Evolutionary conservation across 257 asterid genomes (phyloP).

Genomic region (Datura wrightii): DNA sequence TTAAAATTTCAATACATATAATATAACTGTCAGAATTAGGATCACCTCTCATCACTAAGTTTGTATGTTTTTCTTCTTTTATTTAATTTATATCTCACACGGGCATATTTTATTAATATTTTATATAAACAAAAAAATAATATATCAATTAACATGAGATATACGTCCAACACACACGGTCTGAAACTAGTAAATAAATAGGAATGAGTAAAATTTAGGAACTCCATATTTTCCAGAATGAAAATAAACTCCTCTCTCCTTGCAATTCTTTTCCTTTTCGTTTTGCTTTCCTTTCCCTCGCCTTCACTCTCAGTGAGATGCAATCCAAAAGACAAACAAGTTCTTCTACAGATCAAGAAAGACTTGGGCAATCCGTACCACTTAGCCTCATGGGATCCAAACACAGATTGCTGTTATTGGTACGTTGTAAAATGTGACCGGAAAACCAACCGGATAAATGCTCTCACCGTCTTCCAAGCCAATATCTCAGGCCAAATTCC

Average conservation of each 20-base stretch:
- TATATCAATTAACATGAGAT: too few species aligned
- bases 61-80: too few species aligned
- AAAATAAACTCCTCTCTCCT: neutral
- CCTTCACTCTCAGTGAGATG: slow-evolving; percentile 41
- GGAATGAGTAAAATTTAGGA: neutral
- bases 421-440: slow-evolving; percentile 46
- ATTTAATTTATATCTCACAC: too few species aligned
- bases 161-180: too few species aligned
- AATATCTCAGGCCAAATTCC: slow-evolving; percentile 62
- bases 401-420: slow-evolving; percentile 68
- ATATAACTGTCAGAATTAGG: too few species aligned
- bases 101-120: too few species aligned
- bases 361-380: slow-evolving; percentile 55
- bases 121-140: too few species aligned
- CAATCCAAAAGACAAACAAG: slow-evolving; percentile 65
- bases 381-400: slow-evolving; percentile 59
- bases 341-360: slow-evolving; percentile 56
- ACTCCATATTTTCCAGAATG: neutral
- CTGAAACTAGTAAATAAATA: too few species aligned
- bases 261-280: neutral
- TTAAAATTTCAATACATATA: too few species aligned
- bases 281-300: slow-evolving; percentile 32
- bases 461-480: slow-evolving; percentile 39
- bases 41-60: too few species aligned
- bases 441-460: slow-evolving; percentile 51